Conservation (phyloP, 2,329 filamentous ascomycete genomes). For the Penicillium sp. region DNA sequence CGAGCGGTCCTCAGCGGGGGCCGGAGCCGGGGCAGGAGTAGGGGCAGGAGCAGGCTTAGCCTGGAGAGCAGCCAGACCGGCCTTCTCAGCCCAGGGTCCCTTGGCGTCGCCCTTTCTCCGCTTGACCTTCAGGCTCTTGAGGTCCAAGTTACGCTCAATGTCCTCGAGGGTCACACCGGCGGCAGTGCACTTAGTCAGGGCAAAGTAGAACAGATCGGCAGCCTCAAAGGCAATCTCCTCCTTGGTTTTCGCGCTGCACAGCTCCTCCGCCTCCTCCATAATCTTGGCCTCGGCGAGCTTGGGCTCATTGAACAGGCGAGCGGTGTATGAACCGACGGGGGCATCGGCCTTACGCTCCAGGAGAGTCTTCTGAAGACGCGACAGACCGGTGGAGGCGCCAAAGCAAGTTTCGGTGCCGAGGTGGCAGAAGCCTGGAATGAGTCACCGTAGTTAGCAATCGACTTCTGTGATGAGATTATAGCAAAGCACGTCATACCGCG, state of each 20-base stretch:
- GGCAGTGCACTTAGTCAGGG: constrained; percentile 81
- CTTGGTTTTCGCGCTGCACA: constrained; percentile 80
- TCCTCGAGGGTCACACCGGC: constrained; percentile 84
- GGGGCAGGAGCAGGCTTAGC: constrained; percentile 31
- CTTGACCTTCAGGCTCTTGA: constrained; percentile 94
- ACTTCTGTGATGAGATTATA: background rate
- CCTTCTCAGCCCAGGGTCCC: constrained; percentile 84
- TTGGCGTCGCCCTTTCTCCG: constrained; percentile 91
- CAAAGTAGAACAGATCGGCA: constrained; percentile 94
- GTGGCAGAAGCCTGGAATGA: constrained; percentile 74
- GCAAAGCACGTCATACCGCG: constrained; percentile 51
- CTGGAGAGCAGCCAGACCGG: constrained; percentile 56
- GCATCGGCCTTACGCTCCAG: constrained; percentile 78
- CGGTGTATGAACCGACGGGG: constrained; percentile 89
- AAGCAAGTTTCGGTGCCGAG: constrained; percentile 91
- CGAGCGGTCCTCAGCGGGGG: constrained; percentile 51
- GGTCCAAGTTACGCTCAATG: constrained; percentile 87
- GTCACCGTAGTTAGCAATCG: constrained; percentile 18
- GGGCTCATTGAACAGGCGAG: constrained; percentile 85
- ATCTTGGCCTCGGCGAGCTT: constrained; percentile 93
- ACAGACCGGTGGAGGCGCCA: constrained; percentile 76
- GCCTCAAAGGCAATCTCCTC: constrained; percentile 91
- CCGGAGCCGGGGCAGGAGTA: constrained; percentile 53
- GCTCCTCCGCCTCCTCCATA: constrained; percentile 95
- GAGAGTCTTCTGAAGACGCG: constrained; percentile 84